phyloP scores from a whole-genome alignment of 495 filamentous ascomycete species.

The Tuber borchii region DNA sequence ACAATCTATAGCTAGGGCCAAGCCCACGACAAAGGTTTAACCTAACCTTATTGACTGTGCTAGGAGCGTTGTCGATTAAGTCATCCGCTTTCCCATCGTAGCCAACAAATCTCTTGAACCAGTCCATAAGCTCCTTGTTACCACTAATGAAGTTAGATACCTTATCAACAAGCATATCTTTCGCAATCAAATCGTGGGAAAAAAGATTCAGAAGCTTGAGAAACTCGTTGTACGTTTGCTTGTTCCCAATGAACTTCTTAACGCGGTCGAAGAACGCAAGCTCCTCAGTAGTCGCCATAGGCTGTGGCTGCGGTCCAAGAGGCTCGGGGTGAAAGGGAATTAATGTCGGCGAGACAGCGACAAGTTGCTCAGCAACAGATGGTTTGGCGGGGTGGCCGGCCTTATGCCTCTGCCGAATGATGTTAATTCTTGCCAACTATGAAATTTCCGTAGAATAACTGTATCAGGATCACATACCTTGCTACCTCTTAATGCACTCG shows the following conservation, averaged over 20 bases:
- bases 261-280: constrained; percentile 90
- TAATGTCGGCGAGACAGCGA: constrained; percentile 76
- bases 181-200: constrained; percentile 81
- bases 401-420: constrained; percentile 32
- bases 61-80: constrained; percentile 68
- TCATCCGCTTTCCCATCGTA: constrained; percentile 64
- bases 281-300: constrained; percentile 62
- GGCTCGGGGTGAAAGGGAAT: constrained; percentile 82
- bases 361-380: constrained; percentile 41
- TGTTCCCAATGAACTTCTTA: constrained; percentile 91
- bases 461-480: not conserved
- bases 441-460: not conserved
- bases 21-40: constrained; percentile 87
- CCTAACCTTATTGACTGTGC: constrained; percentile 67
- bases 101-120: constrained; percentile 72
- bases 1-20: constrained; percentile 86
- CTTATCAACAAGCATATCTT: constrained; percentile 69
- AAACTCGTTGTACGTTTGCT: constrained; percentile 86
- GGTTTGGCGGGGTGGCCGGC: constrained; percentile 32
- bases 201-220: constrained; percentile 92
- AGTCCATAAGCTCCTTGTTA: constrained; percentile 77
- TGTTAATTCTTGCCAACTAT: constrained; percentile 6
- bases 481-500: not conserved
- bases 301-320: constrained; percentile 63
- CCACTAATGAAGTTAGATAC: constrained; percentile 79